Base-by-base conservation (phyloP, 2,329 filamentous ascomycete genomes). In the Sclerotinia subarctica region DNA sequence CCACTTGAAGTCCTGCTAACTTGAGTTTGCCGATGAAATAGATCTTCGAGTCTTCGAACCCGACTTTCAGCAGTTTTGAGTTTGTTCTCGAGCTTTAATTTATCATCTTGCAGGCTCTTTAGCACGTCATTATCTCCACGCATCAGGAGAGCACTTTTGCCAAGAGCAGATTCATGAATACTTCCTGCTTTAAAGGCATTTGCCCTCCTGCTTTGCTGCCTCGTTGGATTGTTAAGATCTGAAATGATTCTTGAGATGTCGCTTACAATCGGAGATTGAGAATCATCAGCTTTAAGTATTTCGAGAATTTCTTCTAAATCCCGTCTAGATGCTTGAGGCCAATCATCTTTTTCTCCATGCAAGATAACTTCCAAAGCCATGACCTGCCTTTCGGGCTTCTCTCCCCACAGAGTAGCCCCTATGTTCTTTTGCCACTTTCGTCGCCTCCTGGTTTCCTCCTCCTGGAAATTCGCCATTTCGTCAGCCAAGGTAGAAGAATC, bases 161-260 rank as follows among this genome's bases (percentile, higher is more conserved):
- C 93, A 70, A 97, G 85, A 3, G 87, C 88, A n/a, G 90, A 90
- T 77, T 98, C 95, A 74, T 97, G 93, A 49, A 98, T 86, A 76
- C 95, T 98, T 21, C 95, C 95, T 76, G 96, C 95, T 77, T 97
- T 97, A 82, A 99, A 98, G 6, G 93, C 93, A 78, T 94, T 96
- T 8, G 95, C 87, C 68, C 93, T 88, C 78, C 93, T 94, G 70
- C 89, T 87, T 76, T 96, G 94, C 77, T 95, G 92, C 74, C 90
- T 93, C 0, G 92, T 95, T 3, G 94, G 93, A 67, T 86, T 87
- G 76, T 89, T 89, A 19, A 98, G 83, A 66, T 96, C 93, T 70
- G 89, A 88, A 69, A 96, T 85, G 24, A 93, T 86, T 75, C 93
- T 91, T 4, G 84, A 82, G 46, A 98, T 83, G 64, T 96, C 92